Percentiles rank a stretch among this genome's conserved stretches.
These are phyloP conservation scores for Glycine tomentella DNA, from an alignment of 306 rosid species.

Conservation along the genomic window DNA sequence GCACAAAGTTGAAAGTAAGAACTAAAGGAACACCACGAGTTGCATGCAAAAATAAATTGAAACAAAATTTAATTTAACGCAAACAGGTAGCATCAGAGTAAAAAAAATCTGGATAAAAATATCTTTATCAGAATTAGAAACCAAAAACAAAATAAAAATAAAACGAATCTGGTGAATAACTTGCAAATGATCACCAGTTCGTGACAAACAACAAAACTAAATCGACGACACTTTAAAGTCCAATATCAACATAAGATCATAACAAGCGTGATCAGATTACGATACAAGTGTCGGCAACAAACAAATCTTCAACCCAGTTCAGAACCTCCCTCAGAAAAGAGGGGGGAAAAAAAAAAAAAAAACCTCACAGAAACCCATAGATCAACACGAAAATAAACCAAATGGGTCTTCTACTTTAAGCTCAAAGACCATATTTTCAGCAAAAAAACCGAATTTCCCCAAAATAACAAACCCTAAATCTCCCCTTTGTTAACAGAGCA, in stretches of 20 bases:
- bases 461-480: conserved; percentile 45
- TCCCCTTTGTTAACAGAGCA: neutral
- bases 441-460: conserved; percentile 34
- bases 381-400: conserved; percentile 46
- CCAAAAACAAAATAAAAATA: neutral
- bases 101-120: neutral
- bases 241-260: conserved; percentile 34
- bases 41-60: conserved; percentile 14
- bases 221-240: conserved; percentile 1
- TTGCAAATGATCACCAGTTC: neutral
- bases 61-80: neutral
- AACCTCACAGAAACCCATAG: conserved; percentile 31
- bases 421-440: conserved; percentile 34
- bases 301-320: conserved; percentile 43
- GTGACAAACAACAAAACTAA: neutral
- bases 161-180: conserved; percentile 31
- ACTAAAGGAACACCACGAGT: conserved; percentile 10
- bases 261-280: conserved; percentile 24
- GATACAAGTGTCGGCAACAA: conserved; percentile 40
- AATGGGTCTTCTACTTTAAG: conserved; percentile 29
- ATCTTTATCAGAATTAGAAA: conserved; percentile 22
- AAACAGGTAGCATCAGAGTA: conserved; percentile 16
- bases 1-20: conserved; percentile 28
- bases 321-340: conserved; percentile 12
- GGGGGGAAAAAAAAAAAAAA: neutral